A percentile compares a stretch with the other conserved stretches of the same genome.
Conservation (phyloP, 2,329 filamentous ascomycete genomes). For the Botrytis cinerea region DNA sequence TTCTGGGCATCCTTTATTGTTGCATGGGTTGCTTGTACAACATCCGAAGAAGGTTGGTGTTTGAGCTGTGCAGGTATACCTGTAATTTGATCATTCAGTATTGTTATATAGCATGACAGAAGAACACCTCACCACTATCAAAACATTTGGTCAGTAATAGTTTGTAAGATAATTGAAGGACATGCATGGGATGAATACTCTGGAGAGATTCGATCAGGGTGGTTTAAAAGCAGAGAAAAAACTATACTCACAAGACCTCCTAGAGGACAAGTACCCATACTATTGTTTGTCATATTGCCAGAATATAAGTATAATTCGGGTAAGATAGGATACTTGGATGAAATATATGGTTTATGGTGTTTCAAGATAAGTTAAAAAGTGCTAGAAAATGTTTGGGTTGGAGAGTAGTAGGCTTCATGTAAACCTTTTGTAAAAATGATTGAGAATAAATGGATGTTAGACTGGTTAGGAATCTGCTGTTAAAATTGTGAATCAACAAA, state of each 20-base stretch:
- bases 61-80: slow-evolving; percentile 30
- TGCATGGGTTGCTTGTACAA: slow-evolving; percentile 30
- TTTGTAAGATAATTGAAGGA: background rate
- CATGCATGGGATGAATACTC: background rate
- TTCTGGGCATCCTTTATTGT: slow-evolving; percentile 26
- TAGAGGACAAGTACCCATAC: slow-evolving; percentile 12
- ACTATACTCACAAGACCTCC: slow-evolving; percentile 12
- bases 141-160: background rate
- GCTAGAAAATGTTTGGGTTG: no score
- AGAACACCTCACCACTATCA: background rate
- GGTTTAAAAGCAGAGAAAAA: background rate
- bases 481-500: slow-evolving; percentile 1
- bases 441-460: background rate
- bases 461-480: background rate
- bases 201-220: background rate
- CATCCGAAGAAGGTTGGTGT: slow-evolving; percentile 30
- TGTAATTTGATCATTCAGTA: background rate
- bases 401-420: background rate
- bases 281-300: background rate
- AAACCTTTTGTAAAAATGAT: background rate
- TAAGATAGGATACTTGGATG: background rate
- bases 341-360: background rate
- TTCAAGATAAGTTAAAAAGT: background rate
- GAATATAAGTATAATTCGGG: background rate
- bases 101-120: background rate